Evolutionary conservation across 1,284 basidiomycete species (phyloP), one percentile per base, ranked within the genome.

Genomic region (Cutaneotrichosporon cavernicola): DNA sequence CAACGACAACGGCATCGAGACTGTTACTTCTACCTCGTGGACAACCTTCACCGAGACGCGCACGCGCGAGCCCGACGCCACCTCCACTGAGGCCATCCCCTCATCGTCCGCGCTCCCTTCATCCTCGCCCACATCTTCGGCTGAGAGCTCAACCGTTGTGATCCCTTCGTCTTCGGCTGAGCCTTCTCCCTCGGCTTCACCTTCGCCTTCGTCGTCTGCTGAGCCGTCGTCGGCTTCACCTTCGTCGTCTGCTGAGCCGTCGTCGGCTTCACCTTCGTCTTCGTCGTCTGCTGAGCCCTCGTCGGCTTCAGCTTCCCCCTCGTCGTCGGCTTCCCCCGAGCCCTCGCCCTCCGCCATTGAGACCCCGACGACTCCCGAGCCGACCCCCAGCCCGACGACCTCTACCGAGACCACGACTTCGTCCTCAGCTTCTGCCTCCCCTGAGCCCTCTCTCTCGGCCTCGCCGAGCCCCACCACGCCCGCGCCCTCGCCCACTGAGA

Each of bases 1-100:
- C 64, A 73, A 74, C 65, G 76, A 75, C 16, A 66, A 72, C 60
- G 76, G 75, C 32, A 71, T 76, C 16, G 70, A 61, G 31, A 78
- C 76, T 16, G 72, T 69, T 49, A 73, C 66, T 59, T n/a, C 69
- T 22, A 78, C 76, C 11, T 52, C 56, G 49, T 73, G 66, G 65
- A 70, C 70, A 30, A 77, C 71, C 11, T 67, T 73, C 43, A 68
- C 74, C 57, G 62, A 72, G 58, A 78, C 76, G 47, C 70, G 71
- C 71, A 67, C 66, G n/a, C 63, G 63, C 36, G 53, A 61, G 38
- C 56, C 65, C 56, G 36, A 63, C 26, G 22, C 60, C n/a, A 61
- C 65, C 36, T 32, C 36, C 26, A 51, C 50, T 16, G 50, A 51
- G 50, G 8, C 50, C 26, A 26, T 59, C 8, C 60, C 60, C 14